phyloP scores from a whole-genome alignment of 257 asterid species.

The Knoxia roxburghii region DNA sequence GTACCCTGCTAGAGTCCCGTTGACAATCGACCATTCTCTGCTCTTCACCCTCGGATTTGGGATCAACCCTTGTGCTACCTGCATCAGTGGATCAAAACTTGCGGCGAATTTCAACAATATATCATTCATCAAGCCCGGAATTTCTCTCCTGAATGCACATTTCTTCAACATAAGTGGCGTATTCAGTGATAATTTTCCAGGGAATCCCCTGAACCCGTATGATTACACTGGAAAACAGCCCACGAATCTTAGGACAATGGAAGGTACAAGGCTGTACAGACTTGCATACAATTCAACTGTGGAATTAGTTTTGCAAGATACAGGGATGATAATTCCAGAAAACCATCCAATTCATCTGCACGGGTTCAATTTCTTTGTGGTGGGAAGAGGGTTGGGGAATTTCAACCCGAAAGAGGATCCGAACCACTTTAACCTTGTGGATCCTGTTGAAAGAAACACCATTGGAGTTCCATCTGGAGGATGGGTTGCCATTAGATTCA shows the following conservation, averaged over 20 bases:
- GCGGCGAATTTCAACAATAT: conserved; percentile 52
- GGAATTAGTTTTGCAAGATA: conserved; percentile 48
- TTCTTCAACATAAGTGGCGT: conserved; percentile 45
- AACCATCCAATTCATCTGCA: conserved; percentile 59
- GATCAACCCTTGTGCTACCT: conserved; percentile 31
- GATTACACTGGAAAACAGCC: conserved; percentile 48
- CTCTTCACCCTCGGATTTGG: conserved; percentile 51
- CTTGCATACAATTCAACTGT: conserved; percentile 42
- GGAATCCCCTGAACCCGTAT: conserved; percentile 29
- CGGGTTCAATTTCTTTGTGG: conserved; percentile 47
- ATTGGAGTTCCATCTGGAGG: conserved; percentile 53
- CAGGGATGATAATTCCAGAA: conserved; percentile 49
- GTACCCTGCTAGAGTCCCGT: conserved; percentile 42
- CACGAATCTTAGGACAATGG: conserved; percentile 35
- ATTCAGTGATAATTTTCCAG: conserved; percentile 56
- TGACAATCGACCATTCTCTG: conserved; percentile 34
- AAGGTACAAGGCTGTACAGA: conserved; percentile 46
- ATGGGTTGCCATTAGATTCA: conserved; percentile 57
- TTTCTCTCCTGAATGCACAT: conserved; percentile 49
- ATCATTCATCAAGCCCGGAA: conserved; percentile 41
- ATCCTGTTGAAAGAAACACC: conserved; percentile 68
- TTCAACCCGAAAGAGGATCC: conserved; percentile 35
- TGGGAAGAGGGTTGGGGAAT: conserved; percentile 52
- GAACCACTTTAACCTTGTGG: conserved; percentile 40
- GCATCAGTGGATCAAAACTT: conserved; percentile 28